Percentiles rank a stretch among this genome's conserved stretches.
These are phyloP conservation scores for Trametes elegans DNA, from an alignment of 768 basidiomycete genomes.

Conservation along the genomic window DNA sequence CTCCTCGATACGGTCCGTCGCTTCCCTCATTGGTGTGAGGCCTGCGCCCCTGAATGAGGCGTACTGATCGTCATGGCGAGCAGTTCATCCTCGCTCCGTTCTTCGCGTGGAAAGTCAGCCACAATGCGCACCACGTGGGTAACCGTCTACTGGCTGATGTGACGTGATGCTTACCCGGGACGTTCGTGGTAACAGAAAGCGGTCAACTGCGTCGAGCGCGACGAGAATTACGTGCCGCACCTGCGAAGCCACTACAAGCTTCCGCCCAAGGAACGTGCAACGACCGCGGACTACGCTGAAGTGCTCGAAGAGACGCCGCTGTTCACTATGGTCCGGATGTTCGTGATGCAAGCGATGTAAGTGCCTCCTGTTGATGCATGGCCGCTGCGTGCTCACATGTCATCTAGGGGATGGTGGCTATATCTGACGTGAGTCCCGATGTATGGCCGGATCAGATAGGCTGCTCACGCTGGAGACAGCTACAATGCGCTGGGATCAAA, in stretches of 20 bases:
- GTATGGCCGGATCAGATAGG: not conserved
- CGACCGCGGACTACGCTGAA: constrained; percentile 29
- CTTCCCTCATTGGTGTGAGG: not conserved
- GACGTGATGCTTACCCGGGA: not conserved
- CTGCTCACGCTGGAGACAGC: constrained; percentile 3
- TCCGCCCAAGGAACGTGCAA: constrained; percentile 24
- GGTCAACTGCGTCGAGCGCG: constrained; percentile 29
- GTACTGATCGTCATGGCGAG: not conserved
- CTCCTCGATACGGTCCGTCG: constrained; percentile 28
- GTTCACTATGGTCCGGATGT: constrained; percentile 25
- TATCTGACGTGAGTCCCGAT: constrained; percentile 23
- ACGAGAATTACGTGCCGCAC: constrained; percentile 33
- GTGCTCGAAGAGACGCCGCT: constrained; percentile 33
- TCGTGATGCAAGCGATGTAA: constrained; percentile 30
- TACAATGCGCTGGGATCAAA: constrained; percentile 29
- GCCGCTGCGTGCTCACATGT: not conserved
- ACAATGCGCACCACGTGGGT: constrained; percentile 32
- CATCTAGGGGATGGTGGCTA: constrained; percentile 27
- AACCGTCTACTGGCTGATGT: not conserved
- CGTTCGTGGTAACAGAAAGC: constrained; percentile 23
- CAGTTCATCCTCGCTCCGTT: constrained; percentile 32
- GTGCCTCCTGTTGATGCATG: not conserved
- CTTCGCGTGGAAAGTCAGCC: constrained; percentile 32
- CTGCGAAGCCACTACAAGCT: constrained; percentile 26
- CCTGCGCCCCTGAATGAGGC: not conserved